Percentiles rank a stretch among this genome's conserved stretches.
phyloP scores from a whole-genome alignment of 1,284 basidiomycete species.

The Boletus smithii region DNA sequence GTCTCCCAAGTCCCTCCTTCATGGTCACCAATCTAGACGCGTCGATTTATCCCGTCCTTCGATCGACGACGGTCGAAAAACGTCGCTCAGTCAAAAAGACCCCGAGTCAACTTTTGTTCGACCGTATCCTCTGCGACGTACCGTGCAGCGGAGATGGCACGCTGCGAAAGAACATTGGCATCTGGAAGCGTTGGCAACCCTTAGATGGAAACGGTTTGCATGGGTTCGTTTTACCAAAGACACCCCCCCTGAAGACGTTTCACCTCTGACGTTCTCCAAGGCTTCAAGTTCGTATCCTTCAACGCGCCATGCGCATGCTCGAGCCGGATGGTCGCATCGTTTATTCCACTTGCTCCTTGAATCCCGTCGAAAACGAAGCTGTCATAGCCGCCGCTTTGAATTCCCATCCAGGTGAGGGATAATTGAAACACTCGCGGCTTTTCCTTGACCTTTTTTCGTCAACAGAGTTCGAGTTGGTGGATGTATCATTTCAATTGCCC shows the following conservation, averaged over 20 bases:
- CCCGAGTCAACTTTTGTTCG: conserved; percentile 67
- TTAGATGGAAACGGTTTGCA: conserved; percentile 92
- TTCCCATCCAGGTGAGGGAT: conserved; percentile 54
- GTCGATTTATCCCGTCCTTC: conserved; percentile 79
- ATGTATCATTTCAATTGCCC: conserved; percentile 72
- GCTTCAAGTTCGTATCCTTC: conserved; percentile 88
- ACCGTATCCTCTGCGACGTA: conserved; percentile 94
- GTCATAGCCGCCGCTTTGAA: conserved; percentile 86
- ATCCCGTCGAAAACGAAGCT: conserved; percentile 97
- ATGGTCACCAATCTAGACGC: conserved; percentile 98
- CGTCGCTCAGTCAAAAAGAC: conserved; percentile 27
- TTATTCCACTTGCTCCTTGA: conserved; percentile 97
- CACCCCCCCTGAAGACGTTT: neutral
- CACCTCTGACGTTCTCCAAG: conserved; percentile 37
- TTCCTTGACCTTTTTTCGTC: neutral
- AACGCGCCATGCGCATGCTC: conserved; percentile 89
- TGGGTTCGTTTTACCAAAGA: conserved; percentile 46
- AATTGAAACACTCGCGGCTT: neutral
- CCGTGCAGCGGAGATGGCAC: conserved; percentile 98
- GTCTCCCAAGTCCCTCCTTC: conserved; percentile 88
- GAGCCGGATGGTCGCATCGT: conserved; percentile 87
- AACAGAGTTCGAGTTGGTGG: conserved; percentile 76
- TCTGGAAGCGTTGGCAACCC: conserved; percentile 92
- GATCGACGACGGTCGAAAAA: conserved; percentile 29
- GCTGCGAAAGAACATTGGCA: conserved; percentile 89